Conservation (phyloP, 148 eudicot species). For the Oxyria digyna region DNA sequence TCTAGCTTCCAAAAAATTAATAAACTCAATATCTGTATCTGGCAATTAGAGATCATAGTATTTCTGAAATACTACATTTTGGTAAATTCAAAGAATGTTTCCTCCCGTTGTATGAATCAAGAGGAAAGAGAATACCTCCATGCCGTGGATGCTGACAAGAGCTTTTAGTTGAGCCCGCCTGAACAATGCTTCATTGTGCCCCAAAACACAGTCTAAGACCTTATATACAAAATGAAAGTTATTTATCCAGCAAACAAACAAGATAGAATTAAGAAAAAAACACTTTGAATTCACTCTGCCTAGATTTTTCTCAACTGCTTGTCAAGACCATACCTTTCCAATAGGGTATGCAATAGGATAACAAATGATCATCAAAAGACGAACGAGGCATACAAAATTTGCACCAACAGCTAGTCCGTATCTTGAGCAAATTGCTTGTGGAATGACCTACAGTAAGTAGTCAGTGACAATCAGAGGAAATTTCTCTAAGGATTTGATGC, state of each 20-base stretch:
- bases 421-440: constrained; percentile 38
- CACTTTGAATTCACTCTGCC: neutral
- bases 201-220: constrained; percentile 44
- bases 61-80: neutral
- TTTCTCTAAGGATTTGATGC: neutral
- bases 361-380: constrained; percentile 46
- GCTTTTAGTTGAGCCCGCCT: constrained; percentile 57
- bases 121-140: constrained; percentile 20
- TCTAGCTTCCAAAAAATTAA: neutral
- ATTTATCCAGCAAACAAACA: neutral
- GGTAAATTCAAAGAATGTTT: neutral
- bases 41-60: neutral
- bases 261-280: neutral
- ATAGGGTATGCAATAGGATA: constrained; percentile 60
- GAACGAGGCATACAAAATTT: constrained; percentile 40
- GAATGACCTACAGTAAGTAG: constrained; percentile 41
- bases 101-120: neutral
- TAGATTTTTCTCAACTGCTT: too few relatives aligned
- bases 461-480: constrained; percentile 4
- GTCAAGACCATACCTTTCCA: constrained; percentile 43
- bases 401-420: constrained; percentile 56
- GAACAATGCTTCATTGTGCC: constrained; percentile 38
- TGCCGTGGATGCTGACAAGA: constrained; percentile 47
- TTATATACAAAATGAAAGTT: constrained; percentile 10
- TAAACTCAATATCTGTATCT: neutral